These are phyloP conservation scores for Hibiscus tridactylites DNA, from an alignment of 345 rosid genomes.

Conservation along the genomic window DNA sequence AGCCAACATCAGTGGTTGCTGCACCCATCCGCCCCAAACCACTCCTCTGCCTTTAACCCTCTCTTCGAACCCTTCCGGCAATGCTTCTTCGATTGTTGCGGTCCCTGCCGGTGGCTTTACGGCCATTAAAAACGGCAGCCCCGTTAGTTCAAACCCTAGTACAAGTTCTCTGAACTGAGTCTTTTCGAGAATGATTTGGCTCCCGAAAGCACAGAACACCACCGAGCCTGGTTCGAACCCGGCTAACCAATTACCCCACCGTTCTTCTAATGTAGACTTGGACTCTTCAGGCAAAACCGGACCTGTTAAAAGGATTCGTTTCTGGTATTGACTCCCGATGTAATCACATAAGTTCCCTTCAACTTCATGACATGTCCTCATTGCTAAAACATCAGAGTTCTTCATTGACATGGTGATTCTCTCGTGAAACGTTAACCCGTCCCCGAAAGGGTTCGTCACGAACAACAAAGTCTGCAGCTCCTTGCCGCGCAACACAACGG, in stretches of 20 bases:
- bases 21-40: conserved; percentile 52
- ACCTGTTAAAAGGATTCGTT: conserved; percentile 47
- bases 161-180: conserved; percentile 63
- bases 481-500: conserved; percentile 32
- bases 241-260: conserved; percentile 49
- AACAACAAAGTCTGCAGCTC: conserved; percentile 40
- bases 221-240: conserved; percentile 40
- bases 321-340: conserved; percentile 37
- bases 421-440: conserved; percentile 43
- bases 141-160: conserved; percentile 50
- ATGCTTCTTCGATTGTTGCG: conserved; percentile 51
- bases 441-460: conserved; percentile 37
- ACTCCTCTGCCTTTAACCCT: conserved; percentile 45
- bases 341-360: conserved; percentile 60
- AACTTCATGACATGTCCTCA: conserved; percentile 61
- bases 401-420: conserved; percentile 31
- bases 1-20: conserved; percentile 33
- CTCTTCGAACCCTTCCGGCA: conserved; percentile 61
- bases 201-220: conserved; percentile 64
- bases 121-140: conserved; percentile 47
- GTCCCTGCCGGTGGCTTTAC: conserved; percentile 48
- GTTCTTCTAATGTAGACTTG: conserved; percentile 27
- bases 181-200: conserved; percentile 41
- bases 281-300: conserved; percentile 39
- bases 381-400: conserved; percentile 45